Conservation (phyloP, 2,329 filamentous ascomycete species). For the Colletotrichum navitas region DNA sequence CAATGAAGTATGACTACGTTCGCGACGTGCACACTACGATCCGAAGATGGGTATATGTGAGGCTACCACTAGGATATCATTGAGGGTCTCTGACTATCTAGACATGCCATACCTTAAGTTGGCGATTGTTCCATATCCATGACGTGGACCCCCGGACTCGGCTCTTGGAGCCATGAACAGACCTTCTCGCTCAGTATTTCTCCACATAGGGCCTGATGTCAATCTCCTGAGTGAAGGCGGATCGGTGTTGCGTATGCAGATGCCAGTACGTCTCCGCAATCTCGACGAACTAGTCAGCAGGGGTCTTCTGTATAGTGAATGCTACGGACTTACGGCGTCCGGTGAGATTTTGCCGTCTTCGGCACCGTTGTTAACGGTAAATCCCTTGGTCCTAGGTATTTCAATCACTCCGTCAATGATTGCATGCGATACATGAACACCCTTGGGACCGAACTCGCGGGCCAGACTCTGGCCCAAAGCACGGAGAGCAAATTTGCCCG, state of each 20-base stretch:
- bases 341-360: conserved; percentile 76
- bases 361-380: conserved; percentile 57
- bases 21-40: conserved; percentile 33
- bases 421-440: conserved; percentile 85
- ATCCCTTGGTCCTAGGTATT: conserved; percentile 75
- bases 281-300: conserved; percentile 55
- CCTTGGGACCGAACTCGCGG: conserved; percentile 85
- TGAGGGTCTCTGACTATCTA: conserved; percentile 21
- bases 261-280: conserved; percentile 91
- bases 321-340: conserved; percentile 73
- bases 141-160: neutral
- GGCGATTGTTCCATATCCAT: conserved; percentile 9
- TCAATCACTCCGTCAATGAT: conserved; percentile 90
- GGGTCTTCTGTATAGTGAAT: conserved; percentile 16
- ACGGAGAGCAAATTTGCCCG: conserved; percentile 83
- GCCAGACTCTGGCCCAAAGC: conserved; percentile 82
- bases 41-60: conserved; percentile 27
- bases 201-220: conserved; percentile 85
- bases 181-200: conserved; percentile 67
- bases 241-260: conserved; percentile 83
- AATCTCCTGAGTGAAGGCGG: conserved; percentile 84
- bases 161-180: neutral
- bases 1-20: conserved; percentile 45
- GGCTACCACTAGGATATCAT: conserved; percentile 22
- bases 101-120: conserved; percentile 4